Conservation (phyloP, 352 stramenopile genomes). For the Elongisporangium prolatum region DNA sequence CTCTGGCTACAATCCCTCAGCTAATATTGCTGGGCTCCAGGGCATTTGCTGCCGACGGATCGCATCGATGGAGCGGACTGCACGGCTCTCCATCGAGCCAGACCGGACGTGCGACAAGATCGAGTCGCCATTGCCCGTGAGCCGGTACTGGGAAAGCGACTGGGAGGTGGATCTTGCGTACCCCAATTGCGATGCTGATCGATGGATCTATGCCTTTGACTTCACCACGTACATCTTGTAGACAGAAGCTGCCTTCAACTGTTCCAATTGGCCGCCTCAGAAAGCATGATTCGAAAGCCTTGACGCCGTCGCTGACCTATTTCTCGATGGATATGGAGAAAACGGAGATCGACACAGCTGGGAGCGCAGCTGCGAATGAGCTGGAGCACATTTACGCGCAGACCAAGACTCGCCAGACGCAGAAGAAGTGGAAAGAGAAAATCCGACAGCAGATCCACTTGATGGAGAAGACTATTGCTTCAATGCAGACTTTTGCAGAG, state of each 20-base stretch:
- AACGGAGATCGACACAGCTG: conserved; percentile 38
- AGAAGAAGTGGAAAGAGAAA: conserved; percentile 48
- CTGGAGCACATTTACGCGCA: conserved; percentile 44
- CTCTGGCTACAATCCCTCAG: neutral
- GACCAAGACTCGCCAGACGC: conserved; percentile 32
- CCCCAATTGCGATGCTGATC: conserved; percentile 51
- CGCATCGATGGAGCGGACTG: conserved; percentile 53
- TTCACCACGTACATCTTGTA: conserved; percentile 61
- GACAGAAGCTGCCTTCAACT: neutral
- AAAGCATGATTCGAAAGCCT: conserved; percentile 1
- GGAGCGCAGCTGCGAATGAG: conserved; percentile 37
- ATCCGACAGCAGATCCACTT: conserved; percentile 63
- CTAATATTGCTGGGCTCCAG: conserved; percentile 9
- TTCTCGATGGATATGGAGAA: conserved; percentile 53
- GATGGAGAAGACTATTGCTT: conserved; percentile 65
- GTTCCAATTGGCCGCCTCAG: neutral
- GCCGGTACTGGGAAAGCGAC: conserved; percentile 58
- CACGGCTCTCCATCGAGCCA: conserved; percentile 60
- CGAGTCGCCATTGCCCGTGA: conserved; percentile 57
- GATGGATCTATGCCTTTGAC: conserved; percentile 77
- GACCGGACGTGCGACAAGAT: conserved; percentile 44
- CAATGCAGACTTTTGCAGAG: conserved; percentile 49
- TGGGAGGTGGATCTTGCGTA: conserved; percentile 54
- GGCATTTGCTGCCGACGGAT: conserved; percentile 66
- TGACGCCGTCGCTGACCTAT: conserved; percentile 11